Evolutionary conservation across 1,284 basidiomycete species (phyloP).

Genomic region (Microbotryum silenes-acaulis): DNA sequence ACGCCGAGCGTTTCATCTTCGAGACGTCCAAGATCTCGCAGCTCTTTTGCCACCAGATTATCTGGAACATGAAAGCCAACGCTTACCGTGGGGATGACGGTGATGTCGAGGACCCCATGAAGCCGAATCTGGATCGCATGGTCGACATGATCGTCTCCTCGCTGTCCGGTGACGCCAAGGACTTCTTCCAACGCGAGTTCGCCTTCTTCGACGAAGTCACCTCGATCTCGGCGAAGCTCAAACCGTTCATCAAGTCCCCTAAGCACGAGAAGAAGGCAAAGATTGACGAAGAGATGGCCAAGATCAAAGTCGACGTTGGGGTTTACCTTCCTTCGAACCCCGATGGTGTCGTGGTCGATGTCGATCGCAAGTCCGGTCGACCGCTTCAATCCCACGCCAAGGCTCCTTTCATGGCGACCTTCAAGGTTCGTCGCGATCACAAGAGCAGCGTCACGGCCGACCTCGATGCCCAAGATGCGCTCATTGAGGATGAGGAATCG

Average conservation of each 20-base stretch:
- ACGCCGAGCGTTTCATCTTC: constrained; percentile 91
- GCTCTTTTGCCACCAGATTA: constrained; percentile 98
- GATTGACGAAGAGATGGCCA: constrained; percentile 99
- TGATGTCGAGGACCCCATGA: constrained; percentile 88
- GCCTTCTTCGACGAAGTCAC: constrained; percentile 94
- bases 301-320: constrained; percentile 83
- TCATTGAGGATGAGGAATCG: constrained; percentile 25
- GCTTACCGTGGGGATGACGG: constrained; percentile 84
- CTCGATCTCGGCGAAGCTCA: constrained; percentile 93
- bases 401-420: constrained; percentile 99
- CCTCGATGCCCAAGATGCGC: constrained; percentile 51
- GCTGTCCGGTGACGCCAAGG: constrained; percentile 80
- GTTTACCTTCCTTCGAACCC: constrained; percentile 98
- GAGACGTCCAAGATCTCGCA: constrained; percentile 97
- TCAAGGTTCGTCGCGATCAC: constrained; percentile 65
- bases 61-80: constrained; percentile 99
- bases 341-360: constrained; percentile 89
- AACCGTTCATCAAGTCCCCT: constrained; percentile 90
- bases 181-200: constrained; percentile 93
- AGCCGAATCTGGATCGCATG: constrained; percentile 85
- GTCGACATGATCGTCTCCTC: constrained; percentile 71
- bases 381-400: constrained; percentile 97
- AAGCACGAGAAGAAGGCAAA: constrained; percentile 99
- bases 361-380: constrained; percentile 92
- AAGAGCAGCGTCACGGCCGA: constrained; percentile 40